These are phyloP conservation scores for Candida endomychidarum DNA, from an alignment of 805 yeast species.

Conservation along the genomic window DNA sequence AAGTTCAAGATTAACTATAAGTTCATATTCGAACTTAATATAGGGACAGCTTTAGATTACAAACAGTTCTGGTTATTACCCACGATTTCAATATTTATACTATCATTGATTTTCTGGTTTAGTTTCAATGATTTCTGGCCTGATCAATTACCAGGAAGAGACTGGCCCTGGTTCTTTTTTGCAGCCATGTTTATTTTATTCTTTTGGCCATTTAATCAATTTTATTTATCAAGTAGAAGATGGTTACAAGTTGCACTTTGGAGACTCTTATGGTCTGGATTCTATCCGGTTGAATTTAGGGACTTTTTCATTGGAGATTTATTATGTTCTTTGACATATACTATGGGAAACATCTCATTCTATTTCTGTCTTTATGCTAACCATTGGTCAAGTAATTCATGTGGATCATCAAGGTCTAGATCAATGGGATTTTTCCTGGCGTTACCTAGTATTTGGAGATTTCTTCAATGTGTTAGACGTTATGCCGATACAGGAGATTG, in stretches of 20 bases:
- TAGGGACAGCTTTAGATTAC: conserved; percentile 62
- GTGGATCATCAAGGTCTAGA: conserved; percentile 79
- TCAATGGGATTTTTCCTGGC: conserved; percentile 80
- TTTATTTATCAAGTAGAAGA: conserved; percentile 62
- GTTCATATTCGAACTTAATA: conserved; percentile 86
- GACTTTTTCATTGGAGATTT: conserved; percentile 95
- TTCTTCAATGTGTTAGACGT: conserved; percentile 88
- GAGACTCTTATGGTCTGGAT: conserved; percentile 76
- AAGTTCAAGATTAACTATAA: conserved; percentile 78
- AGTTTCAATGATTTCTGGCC: conserved; percentile 75
- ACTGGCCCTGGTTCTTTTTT: conserved; percentile 79
- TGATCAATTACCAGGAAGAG: conserved; percentile 54
- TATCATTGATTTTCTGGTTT: conserved; percentile 69
- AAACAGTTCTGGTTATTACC: conserved; percentile 69
- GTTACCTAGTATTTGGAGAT: conserved; percentile 87
- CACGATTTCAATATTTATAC: conserved; percentile 52
- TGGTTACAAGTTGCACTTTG: conserved; percentile 76
- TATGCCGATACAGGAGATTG: conserved; percentile 90
- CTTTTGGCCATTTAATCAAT: conserved; percentile 59
- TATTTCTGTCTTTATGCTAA: conserved; percentile 80
- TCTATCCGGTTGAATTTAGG: conserved; percentile 91
- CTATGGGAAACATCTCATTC: conserved; percentile 80
- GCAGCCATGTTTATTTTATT: conserved; percentile 50
- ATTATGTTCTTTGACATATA: conserved; percentile 82
- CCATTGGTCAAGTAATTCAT: conserved; percentile 62